Conservation (phyloP, 805 yeast genomes). For the Candida sakaeoensis region DNA sequence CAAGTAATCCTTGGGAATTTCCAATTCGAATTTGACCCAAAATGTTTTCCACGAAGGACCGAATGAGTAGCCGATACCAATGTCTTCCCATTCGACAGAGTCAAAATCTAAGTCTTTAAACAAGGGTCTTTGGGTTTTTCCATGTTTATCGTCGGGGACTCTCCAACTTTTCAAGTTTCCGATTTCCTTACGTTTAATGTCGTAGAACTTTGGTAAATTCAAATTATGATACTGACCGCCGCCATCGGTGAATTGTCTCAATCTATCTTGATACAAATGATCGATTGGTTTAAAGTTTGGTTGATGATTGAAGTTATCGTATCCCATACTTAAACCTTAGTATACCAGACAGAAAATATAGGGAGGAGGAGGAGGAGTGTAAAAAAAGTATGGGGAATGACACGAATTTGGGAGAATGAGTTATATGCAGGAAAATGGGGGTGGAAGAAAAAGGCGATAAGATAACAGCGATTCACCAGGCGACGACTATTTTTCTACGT, state of each 20-base stretch:
- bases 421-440: constrained; percentile 1
- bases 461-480: too few relatives aligned
- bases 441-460: too few relatives aligned
- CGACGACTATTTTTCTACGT: too few relatives aligned
- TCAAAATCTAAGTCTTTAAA: constrained; percentile 54
- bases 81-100: constrained; percentile 46
- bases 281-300: constrained; percentile 80
- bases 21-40: constrained; percentile 75
- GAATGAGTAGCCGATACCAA: constrained; percentile 68
- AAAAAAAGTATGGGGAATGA: not conserved
- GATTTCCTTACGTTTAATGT: constrained; percentile 50
- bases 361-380: not conserved
- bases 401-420: not conserved
- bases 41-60: constrained; percentile 98
- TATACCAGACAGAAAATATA: not conserved
- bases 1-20: constrained; percentile 62
- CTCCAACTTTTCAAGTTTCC: constrained; percentile 59
- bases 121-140: constrained; percentile 54
- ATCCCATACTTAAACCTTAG: constrained; percentile 13
- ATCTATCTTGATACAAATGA: constrained; percentile 63
- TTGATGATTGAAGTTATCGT: constrained; percentile 24
- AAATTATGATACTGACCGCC: constrained; percentile 72
- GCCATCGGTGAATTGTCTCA: constrained; percentile 67
- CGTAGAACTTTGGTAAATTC: constrained; percentile 81
- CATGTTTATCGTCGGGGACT: constrained; percentile 58